phyloP scores from a whole-genome alignment of 192 early-diverging fungal species.

The Coemansia sp. region DNA sequence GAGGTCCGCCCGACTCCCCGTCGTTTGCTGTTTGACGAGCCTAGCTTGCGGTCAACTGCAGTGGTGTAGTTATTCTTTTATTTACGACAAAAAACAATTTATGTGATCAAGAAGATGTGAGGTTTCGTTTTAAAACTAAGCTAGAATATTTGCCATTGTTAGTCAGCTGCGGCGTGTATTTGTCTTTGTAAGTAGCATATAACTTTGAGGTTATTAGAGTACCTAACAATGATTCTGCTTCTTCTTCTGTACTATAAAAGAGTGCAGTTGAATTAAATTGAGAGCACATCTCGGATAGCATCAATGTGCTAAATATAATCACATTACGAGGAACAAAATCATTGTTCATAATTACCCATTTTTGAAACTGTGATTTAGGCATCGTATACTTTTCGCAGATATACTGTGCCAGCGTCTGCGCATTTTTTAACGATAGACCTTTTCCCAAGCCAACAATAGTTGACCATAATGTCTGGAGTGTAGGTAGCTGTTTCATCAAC shows the following conservation, averaged over 20 bases:
- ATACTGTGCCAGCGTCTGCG: neutral
- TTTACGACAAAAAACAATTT: neutral
- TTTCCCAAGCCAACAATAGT: neutral
- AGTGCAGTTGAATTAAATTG: conserved; percentile 1
- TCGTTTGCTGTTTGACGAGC: conserved; percentile 65
- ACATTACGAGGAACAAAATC: neutral
- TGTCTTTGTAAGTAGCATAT: neutral
- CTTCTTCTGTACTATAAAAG: neutral
- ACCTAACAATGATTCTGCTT: neutral
- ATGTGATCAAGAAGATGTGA: neutral
- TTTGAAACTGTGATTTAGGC: conserved; percentile 5
- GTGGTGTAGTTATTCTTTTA: neutral
- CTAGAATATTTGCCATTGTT: neutral
- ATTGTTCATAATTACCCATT: conserved; percentile 7
- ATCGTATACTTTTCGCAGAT: neutral
- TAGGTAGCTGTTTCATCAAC: neutral
- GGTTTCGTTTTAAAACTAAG: neutral
- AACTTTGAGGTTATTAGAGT: neutral
- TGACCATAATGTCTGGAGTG: neutral
- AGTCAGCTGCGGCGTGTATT: neutral
- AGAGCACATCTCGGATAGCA: conserved; percentile 1
- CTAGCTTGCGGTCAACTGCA: conserved; percentile 18
- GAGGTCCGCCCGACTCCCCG: conserved; percentile 59
- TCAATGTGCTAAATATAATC: neutral
- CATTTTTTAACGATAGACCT: neutral